Percentiles rank a stretch among this genome's conserved stretches.
phyloP scores from a whole-genome alignment of 805 yeast species.

The Candida ficus region DNA sequence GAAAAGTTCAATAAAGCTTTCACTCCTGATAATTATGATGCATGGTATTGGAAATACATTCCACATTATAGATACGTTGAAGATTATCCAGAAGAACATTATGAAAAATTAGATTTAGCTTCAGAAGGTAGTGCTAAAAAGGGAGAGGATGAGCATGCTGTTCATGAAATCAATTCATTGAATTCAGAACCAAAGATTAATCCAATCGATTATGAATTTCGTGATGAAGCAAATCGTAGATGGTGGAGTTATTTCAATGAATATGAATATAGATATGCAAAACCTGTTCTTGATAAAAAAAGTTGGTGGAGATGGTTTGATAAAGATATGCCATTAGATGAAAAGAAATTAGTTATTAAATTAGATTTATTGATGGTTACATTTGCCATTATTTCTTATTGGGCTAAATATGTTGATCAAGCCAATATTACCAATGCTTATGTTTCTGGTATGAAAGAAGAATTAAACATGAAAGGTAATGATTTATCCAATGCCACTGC shows the following conservation, averaged over 20 bases:
- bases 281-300: conserved; percentile 26
- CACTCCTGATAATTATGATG: not conserved
- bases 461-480: conserved; percentile 42
- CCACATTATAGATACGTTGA: conserved; percentile 7
- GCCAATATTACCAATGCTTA: conserved; percentile 39
- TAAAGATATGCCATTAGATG: conserved; percentile 40
- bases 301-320: conserved; percentile 55
- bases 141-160: not conserved
- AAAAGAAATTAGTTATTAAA: conserved; percentile 39
- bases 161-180: not conserved
- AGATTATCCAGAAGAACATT: conserved; percentile 2
- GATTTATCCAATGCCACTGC: conserved; percentile 58
- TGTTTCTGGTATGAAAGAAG: conserved; percentile 43
- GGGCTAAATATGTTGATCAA: conserved; percentile 48
- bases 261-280: conserved; percentile 50
- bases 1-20: too few relatives aligned
- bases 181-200: not conserved
- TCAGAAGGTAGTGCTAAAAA: not conserved
- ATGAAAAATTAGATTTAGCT: not conserved
- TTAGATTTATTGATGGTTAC: conserved; percentile 46
- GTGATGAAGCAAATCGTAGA: conserved; percentile 34
- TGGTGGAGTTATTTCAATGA: conserved; percentile 50
- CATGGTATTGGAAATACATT: conserved; percentile 6
- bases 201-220: conserved; percentile 22
- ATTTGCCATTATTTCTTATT: conserved; percentile 55